Evolutionary conservation across 2,329 filamentous ascomycete genomes (phyloP).

Genomic region (Cadophora sp.): DNA sequence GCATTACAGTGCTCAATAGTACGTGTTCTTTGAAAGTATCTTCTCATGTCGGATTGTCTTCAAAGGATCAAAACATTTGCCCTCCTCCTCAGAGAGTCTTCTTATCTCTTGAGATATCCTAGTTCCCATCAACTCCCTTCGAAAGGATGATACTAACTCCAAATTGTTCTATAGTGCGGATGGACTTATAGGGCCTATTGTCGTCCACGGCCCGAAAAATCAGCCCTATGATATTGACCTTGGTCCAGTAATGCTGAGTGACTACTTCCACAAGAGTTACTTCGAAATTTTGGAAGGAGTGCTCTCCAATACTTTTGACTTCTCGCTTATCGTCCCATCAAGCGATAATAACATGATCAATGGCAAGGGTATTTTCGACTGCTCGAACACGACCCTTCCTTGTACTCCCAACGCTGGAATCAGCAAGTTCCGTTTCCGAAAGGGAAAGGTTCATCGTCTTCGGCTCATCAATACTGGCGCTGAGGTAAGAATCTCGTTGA

Average conservation of each 20-base stretch:
- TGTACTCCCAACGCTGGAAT: constrained; percentile 32
- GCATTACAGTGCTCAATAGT: constrained; percentile 55
- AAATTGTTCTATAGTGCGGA: constrained; percentile 44
- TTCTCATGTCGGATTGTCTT: too few species aligned
- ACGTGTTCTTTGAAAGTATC: too few species aligned
- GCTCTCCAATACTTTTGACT: constrained; percentile 14
- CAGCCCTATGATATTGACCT: constrained; percentile 66
- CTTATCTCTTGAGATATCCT: too few species aligned
- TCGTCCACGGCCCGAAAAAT: constrained; percentile 63
- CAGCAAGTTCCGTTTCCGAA: constrained; percentile 46
- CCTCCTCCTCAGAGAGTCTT: too few species aligned
- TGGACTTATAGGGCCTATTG: constrained; percentile 63
- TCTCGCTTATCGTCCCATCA: constrained; percentile 9
- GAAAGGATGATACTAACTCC: too few species aligned
- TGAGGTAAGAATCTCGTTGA: too few species aligned
- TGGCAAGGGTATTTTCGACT: constrained; percentile 37
- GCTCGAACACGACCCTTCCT: constrained; percentile 22
- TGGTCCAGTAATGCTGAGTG: constrained; percentile 51
- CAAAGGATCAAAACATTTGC: too few species aligned
- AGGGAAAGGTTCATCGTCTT: constrained; percentile 52
- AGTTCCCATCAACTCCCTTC: too few species aligned
- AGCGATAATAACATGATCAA: constrained; percentile 42
- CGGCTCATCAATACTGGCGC: constrained; percentile 56
- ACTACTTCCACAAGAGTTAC: constrained; percentile 19
- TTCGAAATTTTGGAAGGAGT: constrained; percentile 38